Conservation (phyloP, 2,329 filamentous ascomycete species). For the Graphilbum sp. region DNA sequence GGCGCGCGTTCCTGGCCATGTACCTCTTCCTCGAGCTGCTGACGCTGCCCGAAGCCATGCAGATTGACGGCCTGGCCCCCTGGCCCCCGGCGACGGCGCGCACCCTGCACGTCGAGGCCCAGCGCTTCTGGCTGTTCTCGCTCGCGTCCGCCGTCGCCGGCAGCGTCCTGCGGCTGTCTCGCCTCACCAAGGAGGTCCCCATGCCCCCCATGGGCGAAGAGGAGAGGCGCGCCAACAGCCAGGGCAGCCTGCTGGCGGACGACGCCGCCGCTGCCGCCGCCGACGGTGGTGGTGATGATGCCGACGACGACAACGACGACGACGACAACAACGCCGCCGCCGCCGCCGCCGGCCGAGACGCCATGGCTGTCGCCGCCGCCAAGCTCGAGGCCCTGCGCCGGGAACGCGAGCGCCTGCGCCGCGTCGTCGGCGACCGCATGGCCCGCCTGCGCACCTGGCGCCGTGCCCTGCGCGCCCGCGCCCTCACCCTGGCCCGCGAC, state of each 20-base stretch:
- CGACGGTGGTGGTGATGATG: slow-evolving; percentile 15
- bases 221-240: slow-evolving; percentile 1
- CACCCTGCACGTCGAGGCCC: slow-evolving; percentile 39
- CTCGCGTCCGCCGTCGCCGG: slow-evolving; percentile 33
- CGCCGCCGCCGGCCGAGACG: slow-evolving; percentile 14
- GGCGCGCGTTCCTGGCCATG: slow-evolving; percentile 43
- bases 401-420: slow-evolving; percentile 20
- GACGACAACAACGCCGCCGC: slow-evolving; percentile 12
- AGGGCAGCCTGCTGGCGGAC: slow-evolving; percentile 6
- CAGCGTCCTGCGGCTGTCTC: slow-evolving; percentile 24
- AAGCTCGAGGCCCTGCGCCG: slow-evolving; percentile 8
- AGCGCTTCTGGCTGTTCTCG: slow-evolving; percentile 54
- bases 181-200: slow-evolving; percentile 18
- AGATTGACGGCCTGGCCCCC: slow-evolving; percentile 26
- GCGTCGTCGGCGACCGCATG: slow-evolving; percentile 17
- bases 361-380: slow-evolving; percentile 7
- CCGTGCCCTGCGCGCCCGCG: slow-evolving; percentile 9
- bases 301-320: slow-evolving; percentile 11
- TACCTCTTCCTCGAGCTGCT: slow-evolving; percentile 52
- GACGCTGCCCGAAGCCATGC: slow-evolving; percentile 39
- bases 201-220: slow-evolving; percentile 16
- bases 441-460: slow-evolving; percentile 15
- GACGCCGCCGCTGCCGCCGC: slow-evolving; percentile 15
- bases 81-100: slow-evolving; percentile 33
- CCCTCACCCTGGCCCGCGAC: slow-evolving; percentile 24